Evolutionary conservation across 192 early-diverging fungal species (phyloP).

Genomic region (Backusella sp.): DNA sequence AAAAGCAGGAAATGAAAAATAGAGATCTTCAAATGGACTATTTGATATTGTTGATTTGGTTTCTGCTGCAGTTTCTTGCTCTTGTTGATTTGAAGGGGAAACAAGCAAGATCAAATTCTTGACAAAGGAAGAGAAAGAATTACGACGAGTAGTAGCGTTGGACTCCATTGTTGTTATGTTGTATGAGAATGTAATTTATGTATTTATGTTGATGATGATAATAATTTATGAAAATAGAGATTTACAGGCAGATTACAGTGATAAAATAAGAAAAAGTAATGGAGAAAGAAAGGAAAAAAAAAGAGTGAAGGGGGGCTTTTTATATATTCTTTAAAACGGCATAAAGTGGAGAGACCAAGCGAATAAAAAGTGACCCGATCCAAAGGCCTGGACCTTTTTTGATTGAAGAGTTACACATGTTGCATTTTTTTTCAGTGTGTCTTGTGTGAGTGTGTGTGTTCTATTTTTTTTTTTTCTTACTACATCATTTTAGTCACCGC

Average conservation of each 20-base stretch:
- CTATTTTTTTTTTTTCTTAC: background rate
- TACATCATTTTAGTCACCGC: background rate
- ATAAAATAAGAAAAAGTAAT: background rate
- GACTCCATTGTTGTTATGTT: slow-evolving; percentile 10
- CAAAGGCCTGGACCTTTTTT: slow-evolving; percentile 14
- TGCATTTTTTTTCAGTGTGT: background rate
- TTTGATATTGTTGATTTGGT: background rate
- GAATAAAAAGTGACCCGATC: slow-evolving; percentile 14
- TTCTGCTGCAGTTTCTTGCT: background rate
- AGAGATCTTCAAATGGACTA: slow-evolving; percentile 14
- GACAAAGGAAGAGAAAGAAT: slow-evolving; percentile 19
- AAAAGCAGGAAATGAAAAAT: slow-evolving; percentile 16
- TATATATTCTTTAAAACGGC: slow-evolving; percentile 6
- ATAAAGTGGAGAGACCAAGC: slow-evolving; percentile 9
- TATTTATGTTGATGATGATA: background rate
- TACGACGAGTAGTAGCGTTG: background rate
- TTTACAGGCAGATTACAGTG: background rate
- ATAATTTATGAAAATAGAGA: background rate
- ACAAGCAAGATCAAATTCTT: slow-evolving; percentile 21
- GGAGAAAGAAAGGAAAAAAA: slow-evolving; percentile 1
- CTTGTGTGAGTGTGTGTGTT: background rate
- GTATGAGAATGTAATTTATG: background rate
- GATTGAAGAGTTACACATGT: slow-evolving; percentile 7
- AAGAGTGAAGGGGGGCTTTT: background rate
- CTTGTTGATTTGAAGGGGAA: slow-evolving; percentile 10